These are phyloP conservation scores for Aschersonia sp. DNA, from an alignment of 2,329 filamentous ascomycete genomes.

Conservation along the genomic window DNA sequence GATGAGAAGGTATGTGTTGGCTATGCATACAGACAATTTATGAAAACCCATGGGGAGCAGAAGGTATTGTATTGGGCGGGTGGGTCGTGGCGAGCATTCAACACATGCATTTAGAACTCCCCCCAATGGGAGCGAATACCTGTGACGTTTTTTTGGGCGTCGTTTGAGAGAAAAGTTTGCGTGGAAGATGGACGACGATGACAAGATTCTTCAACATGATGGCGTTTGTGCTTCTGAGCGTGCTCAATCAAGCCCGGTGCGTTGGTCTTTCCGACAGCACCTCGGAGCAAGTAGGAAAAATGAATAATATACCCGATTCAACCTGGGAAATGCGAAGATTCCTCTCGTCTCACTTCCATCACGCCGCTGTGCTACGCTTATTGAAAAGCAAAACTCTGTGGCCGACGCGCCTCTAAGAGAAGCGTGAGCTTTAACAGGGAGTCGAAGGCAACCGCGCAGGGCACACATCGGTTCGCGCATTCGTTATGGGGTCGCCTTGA, in stretches of 20 bases:
- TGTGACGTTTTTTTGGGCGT: constrained; percentile 7
- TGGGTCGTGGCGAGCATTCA: constrained; percentile 22
- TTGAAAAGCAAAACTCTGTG: too few species aligned
- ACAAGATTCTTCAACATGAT: constrained; percentile 6
- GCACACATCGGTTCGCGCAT: too few species aligned
- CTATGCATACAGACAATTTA: constrained; percentile 19
- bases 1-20: constrained; percentile 16
- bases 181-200: constrained; percentile 1
- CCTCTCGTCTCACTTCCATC: too few species aligned
- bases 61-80: constrained; percentile 8
- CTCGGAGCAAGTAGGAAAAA: constrained; percentile 3
- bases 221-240: constrained; percentile 6
- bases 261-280: neutral
- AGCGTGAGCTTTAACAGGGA: too few species aligned
- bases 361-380: too few species aligned
- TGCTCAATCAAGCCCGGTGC: neutral
- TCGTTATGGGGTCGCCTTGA: too few species aligned
- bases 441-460: too few species aligned
- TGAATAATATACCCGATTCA: constrained; percentile 8
- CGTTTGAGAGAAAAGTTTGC: constrained; percentile 10
- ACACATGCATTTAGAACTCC: constrained; percentile 20
- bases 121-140: constrained; percentile 13
- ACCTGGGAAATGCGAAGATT: constrained; percentile 5
- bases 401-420: too few species aligned
- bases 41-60: constrained; percentile 16